Evolutionary conservation across 1,284 basidiomycete genomes (phyloP).

Genomic region (Rhodotorula sp.): DNA sequence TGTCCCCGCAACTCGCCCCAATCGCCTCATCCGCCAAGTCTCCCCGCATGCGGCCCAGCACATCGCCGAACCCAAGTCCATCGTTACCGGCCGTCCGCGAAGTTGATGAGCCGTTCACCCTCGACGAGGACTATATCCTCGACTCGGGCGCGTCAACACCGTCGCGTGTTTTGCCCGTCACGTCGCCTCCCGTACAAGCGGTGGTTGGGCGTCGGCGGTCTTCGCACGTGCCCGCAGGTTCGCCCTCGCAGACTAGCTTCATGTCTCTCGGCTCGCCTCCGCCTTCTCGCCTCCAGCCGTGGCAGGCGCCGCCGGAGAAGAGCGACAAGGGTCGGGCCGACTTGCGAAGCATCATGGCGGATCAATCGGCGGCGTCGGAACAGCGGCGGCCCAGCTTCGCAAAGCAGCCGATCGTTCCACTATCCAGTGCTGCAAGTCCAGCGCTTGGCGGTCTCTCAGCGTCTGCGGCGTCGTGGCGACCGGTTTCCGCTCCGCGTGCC

Average conservation of each 20-base stretch:
- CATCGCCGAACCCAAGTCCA: slow-evolving; percentile 17
- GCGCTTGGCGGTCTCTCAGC: slow-evolving; percentile 1
- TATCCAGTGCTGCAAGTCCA: not conserved
- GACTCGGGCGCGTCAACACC: slow-evolving; percentile 18
- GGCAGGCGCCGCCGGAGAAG: slow-evolving; percentile 15
- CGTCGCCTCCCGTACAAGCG: slow-evolving; percentile 2
- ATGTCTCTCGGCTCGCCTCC: slow-evolving; percentile 39
- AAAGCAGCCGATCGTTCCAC: not conserved
- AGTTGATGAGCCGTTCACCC: slow-evolving; percentile 50
- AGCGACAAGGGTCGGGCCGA: slow-evolving; percentile 53
- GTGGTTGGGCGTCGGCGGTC: slow-evolving; percentile 38
- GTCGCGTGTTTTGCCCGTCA: not conserved
- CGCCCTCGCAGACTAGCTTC: slow-evolving; percentile 24
- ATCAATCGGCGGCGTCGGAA: slow-evolving; percentile 30
- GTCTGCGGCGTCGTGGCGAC: slow-evolving; percentile 22
- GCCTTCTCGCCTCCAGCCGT: slow-evolving; percentile 35
- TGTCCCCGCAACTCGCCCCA: slow-evolving; percentile 29
- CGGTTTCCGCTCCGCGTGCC: slow-evolving; percentile 7
- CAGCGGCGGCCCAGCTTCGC: not conserved
- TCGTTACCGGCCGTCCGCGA: slow-evolving; percentile 29
- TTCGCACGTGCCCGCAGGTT: slow-evolving; percentile 3
- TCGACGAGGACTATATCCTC: slow-evolving; percentile 49
- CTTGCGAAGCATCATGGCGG: slow-evolving; percentile 78
- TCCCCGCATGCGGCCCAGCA: slow-evolving; percentile 12
- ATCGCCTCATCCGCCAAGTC: slow-evolving; percentile 1